Evolutionary conservation across 306 rosid genomes (phyloP).

Genomic region (Prunus mongolica): DNA sequence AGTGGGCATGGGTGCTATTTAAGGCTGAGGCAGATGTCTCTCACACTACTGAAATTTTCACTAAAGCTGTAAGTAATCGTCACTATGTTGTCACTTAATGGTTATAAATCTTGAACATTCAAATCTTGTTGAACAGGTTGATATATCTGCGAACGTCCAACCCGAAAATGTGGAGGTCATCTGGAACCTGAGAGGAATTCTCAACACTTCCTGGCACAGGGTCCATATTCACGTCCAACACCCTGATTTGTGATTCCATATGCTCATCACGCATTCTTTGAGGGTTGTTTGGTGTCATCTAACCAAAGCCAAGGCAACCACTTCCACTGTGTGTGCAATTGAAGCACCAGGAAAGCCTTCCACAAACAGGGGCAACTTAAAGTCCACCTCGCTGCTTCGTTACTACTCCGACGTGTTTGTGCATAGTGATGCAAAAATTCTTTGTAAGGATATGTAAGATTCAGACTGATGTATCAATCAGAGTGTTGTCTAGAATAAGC

Average conservation of each 20-base stretch:
- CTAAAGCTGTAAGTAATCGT: constrained; percentile 68
- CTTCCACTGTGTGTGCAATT: background rate
- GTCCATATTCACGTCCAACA: constrained; percentile 55
- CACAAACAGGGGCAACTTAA: background rate
- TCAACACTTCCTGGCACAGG: constrained; percentile 84
- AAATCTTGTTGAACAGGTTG: constrained; percentile 53
- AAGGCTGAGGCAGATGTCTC: constrained; percentile 50
- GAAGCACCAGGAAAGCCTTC: background rate
- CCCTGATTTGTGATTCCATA: constrained; percentile 39
- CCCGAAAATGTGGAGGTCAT: constrained; percentile 71
- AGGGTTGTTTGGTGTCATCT: background rate
- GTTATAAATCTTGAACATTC: background rate
- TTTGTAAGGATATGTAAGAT: background rate
- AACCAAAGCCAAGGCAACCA: background rate
- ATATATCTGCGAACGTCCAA: constrained; percentile 79
- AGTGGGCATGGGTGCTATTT: constrained; percentile 95
- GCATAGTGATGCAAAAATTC: background rate
- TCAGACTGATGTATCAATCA: background rate
- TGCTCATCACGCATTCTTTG: background rate
- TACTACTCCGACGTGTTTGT: background rate
- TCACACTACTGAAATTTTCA: constrained; percentile 54
- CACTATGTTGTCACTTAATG: background rate
- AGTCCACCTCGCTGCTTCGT: background rate
- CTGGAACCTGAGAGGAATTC: constrained; percentile 85
- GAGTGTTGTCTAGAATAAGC: background rate